Conservation (phyloP, 2,329 filamentous ascomycete species). For the Tolypocladium nubicola region DNA sequence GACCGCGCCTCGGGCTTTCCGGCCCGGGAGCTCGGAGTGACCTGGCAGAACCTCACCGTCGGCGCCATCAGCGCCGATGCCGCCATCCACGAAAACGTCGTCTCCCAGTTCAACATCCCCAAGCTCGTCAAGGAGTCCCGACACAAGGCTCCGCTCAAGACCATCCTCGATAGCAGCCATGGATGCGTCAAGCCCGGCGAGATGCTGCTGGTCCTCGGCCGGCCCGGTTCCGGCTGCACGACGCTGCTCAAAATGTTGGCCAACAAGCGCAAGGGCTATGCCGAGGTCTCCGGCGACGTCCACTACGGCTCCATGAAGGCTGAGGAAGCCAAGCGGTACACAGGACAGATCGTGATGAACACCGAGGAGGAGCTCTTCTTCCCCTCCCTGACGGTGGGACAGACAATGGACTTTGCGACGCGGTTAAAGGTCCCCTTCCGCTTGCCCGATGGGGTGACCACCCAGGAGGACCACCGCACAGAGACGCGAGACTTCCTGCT, state of each 20-base stretch:
- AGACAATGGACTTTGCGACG: slow-evolving; percentile 62
- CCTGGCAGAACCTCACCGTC: slow-evolving; percentile 55
- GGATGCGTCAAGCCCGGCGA: slow-evolving; percentile 64
- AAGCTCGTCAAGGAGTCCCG: slow-evolving; percentile 40
- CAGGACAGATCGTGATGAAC: slow-evolving; percentile 56
- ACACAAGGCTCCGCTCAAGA: slow-evolving; percentile 47
- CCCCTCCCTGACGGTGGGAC: slow-evolving; percentile 57
- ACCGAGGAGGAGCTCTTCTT: slow-evolving; percentile 58
- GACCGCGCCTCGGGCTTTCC: slow-evolving; percentile 35
- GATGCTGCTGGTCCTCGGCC: slow-evolving; percentile 60
- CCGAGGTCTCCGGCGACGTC: slow-evolving; percentile 47
- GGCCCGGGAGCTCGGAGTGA: slow-evolving; percentile 45
- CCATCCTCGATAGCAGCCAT: slow-evolving; percentile 53
- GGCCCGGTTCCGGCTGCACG: slow-evolving; percentile 60
- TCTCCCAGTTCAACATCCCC: slow-evolving; percentile 47
- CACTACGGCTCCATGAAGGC: slow-evolving; percentile 41
- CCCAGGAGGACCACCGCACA: slow-evolving; percentile 31
- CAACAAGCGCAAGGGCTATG: slow-evolving; percentile 51
- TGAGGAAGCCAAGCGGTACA: slow-evolving; percentile 36
- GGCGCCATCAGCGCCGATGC: slow-evolving; percentile 50
- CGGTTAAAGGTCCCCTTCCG: slow-evolving; percentile 43
- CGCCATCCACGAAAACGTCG: slow-evolving; percentile 54
- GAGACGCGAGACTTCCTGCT: slow-evolving; percentile 44
- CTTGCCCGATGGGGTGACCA: slow-evolving; percentile 30
- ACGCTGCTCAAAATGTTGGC: slow-evolving; percentile 60